Percentiles rank a stretch among this genome's conserved stretches.
Conservation (phyloP, 179 eudicot genomes). For the Gypsophila paniculata region DNA sequence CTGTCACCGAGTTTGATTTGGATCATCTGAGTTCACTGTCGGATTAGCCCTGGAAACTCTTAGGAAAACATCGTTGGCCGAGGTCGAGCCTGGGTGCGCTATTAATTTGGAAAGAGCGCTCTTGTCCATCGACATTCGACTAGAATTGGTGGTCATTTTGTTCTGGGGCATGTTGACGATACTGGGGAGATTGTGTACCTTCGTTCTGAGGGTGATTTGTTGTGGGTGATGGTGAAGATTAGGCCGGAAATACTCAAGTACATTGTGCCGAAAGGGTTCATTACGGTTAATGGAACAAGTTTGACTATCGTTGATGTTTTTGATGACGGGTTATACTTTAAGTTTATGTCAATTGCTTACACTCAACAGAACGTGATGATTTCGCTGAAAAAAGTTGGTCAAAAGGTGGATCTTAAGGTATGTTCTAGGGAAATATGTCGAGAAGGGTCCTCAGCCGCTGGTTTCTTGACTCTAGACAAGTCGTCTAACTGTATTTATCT, state of each 20-base stretch:
- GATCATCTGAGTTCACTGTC: slow-evolving; percentile 48
- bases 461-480: slow-evolving; percentile 37
- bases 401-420: slow-evolving; percentile 94
- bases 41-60: slow-evolving; percentile 84
- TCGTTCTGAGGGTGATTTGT: slow-evolving; percentile 59
- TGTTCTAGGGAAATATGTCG: slow-evolving; percentile 92
- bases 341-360: slow-evolving; percentile 81
- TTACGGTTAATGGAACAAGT: no score
- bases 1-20: slow-evolving; percentile 60
- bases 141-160: no score
- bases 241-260: slow-evolving; percentile 73
- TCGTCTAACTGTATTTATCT: no score
- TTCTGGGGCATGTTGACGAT: slow-evolving; percentile 81
- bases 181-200: slow-evolving; percentile 73
- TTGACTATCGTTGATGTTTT: no score
- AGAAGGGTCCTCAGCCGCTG: slow-evolving; percentile 69
- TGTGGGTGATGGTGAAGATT: slow-evolving; percentile 88
- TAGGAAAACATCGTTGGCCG: slow-evolving; percentile 68
- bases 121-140: no score
- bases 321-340: no score
- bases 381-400: slow-evolving; percentile 70
- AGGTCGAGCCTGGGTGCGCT: slow-evolving; percentile 36
- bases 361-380: slow-evolving; percentile 88
- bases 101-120: no score
- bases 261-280: slow-evolving; percentile 55